Base-by-base conservation (phyloP, 768 basidiomycete genomes). In the Coprinopsis sp. region DNA sequence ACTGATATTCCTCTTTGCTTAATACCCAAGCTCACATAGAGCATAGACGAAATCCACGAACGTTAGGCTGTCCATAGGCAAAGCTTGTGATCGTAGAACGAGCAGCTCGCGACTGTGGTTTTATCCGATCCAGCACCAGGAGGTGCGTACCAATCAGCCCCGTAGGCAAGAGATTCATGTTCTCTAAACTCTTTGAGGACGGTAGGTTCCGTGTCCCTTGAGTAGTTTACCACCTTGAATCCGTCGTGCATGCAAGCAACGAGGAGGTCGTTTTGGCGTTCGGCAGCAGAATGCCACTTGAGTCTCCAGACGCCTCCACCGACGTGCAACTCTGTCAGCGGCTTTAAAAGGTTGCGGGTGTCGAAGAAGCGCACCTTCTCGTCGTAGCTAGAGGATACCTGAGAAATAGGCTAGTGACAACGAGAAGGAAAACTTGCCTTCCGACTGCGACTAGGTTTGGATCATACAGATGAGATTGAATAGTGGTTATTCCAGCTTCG, bases 191-290 rank as follows among this genome's bases (percentile, higher is more conserved):
- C 75, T 50, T 69, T 76, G 7, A 75, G 51, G 25, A 83, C 66
- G 33, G 72, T 61, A 42, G 71, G 65, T 37, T 53, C 18, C 4
- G 49, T 36, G 22, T 47, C 44, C 33, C 38, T 46, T 10, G 45
- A 38, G 48, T 89, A 79, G 2, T 64, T 70, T 37, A 92, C 62
- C 5, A 95, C 72, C 60, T 96, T 96, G 76, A 91, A 94, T 8
- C 95, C 94, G 52, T 92, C 92, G 59, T 95, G 94, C 96, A 98
- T 99, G 59, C 89, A 92, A 0, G 94, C 96, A n/a, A 92, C 81
- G 16, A 97, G 76, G 2, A 98, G 72, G 57, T 94, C 88, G 29
- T 76, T 57, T 51, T 74, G 77, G 36, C 92, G 76, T n/a, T 58
- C 54, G 2, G 72, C 52, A 4, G 76, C 77, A 6, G 94, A 92